Base-by-base conservation (phyloP, 2,329 filamentous ascomycete species). In the Fusarium sororula region DNA sequence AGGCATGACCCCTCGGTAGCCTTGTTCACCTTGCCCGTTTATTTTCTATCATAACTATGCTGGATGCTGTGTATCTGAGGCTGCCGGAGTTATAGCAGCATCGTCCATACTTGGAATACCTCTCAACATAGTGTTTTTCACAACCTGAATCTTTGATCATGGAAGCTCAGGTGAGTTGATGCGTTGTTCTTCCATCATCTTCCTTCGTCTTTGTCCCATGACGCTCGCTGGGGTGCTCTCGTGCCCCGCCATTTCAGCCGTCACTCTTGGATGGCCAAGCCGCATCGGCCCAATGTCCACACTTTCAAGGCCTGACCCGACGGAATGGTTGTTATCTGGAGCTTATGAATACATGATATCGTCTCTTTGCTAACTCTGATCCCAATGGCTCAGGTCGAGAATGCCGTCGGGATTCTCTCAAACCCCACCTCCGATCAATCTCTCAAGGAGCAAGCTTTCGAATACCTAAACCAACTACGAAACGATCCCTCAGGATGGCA, bases 381-480 rank as follows among this genome's bases (percentile, higher is more conserved):
- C 76, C 72, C 38, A 68, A 55, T 47, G 55, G 56, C 57, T 30
- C 80, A 98, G 94, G 92, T 98, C 83, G 93, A 96, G 85, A 96
- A 94, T 86, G 96, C 96, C 84, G 96, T 98, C 85, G 91, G 96
- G 83, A 97, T 98, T 85, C 94, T 94, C 83, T 96, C 92, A 86
- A 92, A 96, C 84, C 94, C 94, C 68, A 85, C 89, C 79, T 93
- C 94, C 78, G 91, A 95, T 83, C 91, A 90, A 79, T 84, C 87
- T 75, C 88, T 97, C 80, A 95, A 96, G 84, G 84, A 86, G 69
- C 95, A 98, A 86, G 95, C 96, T 75, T 93, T 94, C 82, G 90
- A 94, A 62, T 97, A 93, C 82, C 87, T 93, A 58, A 88, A 90
- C 82, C 94, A 95, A 81, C 88, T 98, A 72, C 91, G 95, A 74